Percentiles rank a stretch among this genome's conserved stretches.
phyloP scores from a whole-genome alignment of 129 eudicot species.

The Dittrichia graveolens region DNA sequence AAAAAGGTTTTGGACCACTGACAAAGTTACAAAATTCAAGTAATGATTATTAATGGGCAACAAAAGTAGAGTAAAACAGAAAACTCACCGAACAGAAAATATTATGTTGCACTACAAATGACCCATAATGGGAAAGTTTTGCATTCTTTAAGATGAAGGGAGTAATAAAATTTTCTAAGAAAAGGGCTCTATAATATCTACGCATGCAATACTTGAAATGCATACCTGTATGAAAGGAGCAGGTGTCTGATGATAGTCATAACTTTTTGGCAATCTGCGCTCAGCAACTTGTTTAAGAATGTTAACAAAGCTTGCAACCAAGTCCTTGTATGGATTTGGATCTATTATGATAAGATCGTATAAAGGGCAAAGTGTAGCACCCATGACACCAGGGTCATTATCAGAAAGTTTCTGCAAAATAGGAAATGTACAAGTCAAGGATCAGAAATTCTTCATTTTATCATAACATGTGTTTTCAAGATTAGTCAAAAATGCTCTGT shows the following conservation, averaged over 20 bases:
- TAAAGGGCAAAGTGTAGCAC: constrained; percentile 91
- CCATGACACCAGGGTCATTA: constrained; percentile 99
- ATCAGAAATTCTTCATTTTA: constrained; percentile 17
- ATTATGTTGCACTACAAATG: neutral
- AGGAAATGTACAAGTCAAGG: constrained; percentile 16
- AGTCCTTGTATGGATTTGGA: constrained; percentile 77
- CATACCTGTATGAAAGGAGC: constrained; percentile 98
- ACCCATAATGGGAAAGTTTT: neutral
- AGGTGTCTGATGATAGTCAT: constrained; percentile 99
- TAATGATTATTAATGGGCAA: neutral
- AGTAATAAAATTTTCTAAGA: neutral
- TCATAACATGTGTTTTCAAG: constrained; percentile 14
- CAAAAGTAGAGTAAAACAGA: neutral
- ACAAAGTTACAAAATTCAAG: neutral
- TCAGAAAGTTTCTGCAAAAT: constrained; percentile 87
- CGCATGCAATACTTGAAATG: constrained; percentile 10
- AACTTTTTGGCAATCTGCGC: constrained; percentile 93
- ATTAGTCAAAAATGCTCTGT: neutral
- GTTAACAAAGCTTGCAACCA: constrained; percentile 87
- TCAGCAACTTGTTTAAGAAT: constrained; percentile 99
- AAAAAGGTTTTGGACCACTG: neutral
- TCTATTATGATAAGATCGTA: constrained; percentile 76
- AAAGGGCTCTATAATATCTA: neutral
- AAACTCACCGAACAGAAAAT: neutral
- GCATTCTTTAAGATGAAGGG: neutral